Conservation (phyloP, 176 grass and related monocot species). For the Juncus inflexus region DNA sequence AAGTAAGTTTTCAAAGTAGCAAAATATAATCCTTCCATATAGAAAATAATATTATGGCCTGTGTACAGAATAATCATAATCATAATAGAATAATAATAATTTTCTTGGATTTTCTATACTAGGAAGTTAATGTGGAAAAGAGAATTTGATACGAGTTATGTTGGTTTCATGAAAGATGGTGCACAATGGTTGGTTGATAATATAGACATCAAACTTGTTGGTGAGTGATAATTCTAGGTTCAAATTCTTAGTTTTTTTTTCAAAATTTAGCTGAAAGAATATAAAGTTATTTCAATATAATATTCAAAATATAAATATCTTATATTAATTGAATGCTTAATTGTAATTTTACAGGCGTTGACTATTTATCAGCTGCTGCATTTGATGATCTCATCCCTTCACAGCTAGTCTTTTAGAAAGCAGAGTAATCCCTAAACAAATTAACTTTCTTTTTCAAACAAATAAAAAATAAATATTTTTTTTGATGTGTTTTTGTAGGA, state of each 20-base stretch:
- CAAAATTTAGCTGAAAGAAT: no score
- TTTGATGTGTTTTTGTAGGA: constrained; percentile 31
- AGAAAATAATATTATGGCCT: not conserved
- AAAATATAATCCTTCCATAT: no score
- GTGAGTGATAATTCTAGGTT: constrained; percentile 33
- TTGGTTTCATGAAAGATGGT: constrained; percentile 85
- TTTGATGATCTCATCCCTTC: constrained; percentile 68
- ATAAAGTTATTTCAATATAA: no score
- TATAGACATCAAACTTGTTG: constrained; percentile 74
- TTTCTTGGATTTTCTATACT: constrained; percentile 1
- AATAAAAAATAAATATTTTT: constrained; percentile 9
- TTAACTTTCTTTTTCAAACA: not conserved
- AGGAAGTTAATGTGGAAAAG: constrained; percentile 87
- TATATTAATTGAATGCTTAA: not conserved
- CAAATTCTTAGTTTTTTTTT: no score
- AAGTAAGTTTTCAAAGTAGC: constrained; percentile 29
- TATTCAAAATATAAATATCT: not conserved
- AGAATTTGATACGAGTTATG: constrained; percentile 62
- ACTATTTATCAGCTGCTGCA: constrained; percentile 76
- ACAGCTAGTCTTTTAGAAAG: constrained; percentile 69
- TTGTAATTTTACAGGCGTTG: constrained; percentile 41
- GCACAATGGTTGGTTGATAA: constrained; percentile 85
- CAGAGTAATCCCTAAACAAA: constrained; percentile 31
- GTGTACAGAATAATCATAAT: not conserved
- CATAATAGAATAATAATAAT: not conserved